Conservation (phyloP, 495 filamentous ascomycete genomes). For the Apodospora peruviana region DNA sequence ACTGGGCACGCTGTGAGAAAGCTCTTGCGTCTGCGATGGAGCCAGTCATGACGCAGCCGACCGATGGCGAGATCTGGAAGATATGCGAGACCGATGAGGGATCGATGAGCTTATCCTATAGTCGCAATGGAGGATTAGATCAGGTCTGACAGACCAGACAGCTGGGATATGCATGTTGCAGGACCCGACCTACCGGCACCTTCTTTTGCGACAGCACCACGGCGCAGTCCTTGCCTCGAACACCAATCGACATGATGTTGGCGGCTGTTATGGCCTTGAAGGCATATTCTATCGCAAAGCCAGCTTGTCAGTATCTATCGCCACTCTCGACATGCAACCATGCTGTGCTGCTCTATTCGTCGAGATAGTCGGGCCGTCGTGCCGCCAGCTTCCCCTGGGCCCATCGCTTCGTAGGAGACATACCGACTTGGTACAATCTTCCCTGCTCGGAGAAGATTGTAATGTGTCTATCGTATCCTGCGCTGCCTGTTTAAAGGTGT, state of each 20-base stretch:
- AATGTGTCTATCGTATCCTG: slow-evolving; percentile 96
- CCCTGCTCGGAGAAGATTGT: slow-evolving; percentile 99
- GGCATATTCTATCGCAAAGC: slow-evolving; percentile 75
- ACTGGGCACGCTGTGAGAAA: slow-evolving; percentile 82
- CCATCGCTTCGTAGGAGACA: slow-evolving; percentile 30
- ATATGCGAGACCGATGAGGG: slow-evolving; percentile 94
- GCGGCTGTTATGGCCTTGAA: slow-evolving; percentile 99
- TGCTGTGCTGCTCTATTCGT: neutral
- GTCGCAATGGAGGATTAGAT: slow-evolving; percentile 14
- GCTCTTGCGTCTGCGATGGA: slow-evolving; percentile 97
- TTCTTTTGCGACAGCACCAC: slow-evolving; percentile 99
- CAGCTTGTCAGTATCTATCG: slow-evolving; percentile 24
- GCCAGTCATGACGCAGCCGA: slow-evolving; percentile 97
- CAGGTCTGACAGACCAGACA: slow-evolving; percentile 16
- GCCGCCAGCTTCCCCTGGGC: neutral
- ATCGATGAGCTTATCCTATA: slow-evolving; percentile 96
- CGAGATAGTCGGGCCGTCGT: neutral
- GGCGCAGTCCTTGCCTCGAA: slow-evolving; percentile 93
- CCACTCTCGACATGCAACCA: neutral
- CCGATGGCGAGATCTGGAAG: slow-evolving; percentile 91
- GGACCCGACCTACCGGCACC: slow-evolving; percentile 71
- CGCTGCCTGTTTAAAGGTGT: slow-evolving; percentile 61
- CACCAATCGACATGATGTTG: slow-evolving; percentile 95
- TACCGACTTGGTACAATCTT: slow-evolving; percentile 98
- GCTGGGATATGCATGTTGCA: neutral